Percentiles rank a stretch among this genome's conserved stretches.
phyloP scores from a whole-genome alignment of 208 protist genomes.

The Trypanosomatidae sp. region DNA sequence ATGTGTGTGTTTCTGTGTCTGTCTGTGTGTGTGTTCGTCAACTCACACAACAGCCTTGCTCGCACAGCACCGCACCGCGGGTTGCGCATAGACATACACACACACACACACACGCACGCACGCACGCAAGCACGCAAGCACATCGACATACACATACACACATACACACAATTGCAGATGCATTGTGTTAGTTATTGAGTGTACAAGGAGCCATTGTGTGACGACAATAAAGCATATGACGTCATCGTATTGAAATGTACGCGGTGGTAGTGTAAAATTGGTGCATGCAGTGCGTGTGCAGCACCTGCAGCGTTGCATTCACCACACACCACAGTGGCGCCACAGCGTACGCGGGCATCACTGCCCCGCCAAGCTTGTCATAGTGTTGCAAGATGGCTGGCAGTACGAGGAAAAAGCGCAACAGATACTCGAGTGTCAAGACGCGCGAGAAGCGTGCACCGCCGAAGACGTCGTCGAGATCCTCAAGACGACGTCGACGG shows the following conservation, averaged over 20 bases:
- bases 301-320: slow-evolving; percentile 27
- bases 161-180: neutral
- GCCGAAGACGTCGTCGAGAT: neutral
- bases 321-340: slow-evolving; percentile 54
- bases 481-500: neutral
- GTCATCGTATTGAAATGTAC: slow-evolving; percentile 45
- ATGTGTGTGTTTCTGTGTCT: too few relatives aligned
- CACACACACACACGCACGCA: too few relatives aligned
- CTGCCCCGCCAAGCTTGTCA: slow-evolving; percentile 48
- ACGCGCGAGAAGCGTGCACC: slow-evolving; percentile 7
- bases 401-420: slow-evolving; percentile 59
- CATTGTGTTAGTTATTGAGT: slow-evolving; percentile 1
- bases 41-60: too few relatives aligned
- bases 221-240: neutral
- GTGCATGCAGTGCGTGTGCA: slow-evolving; percentile 14
- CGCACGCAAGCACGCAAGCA: too few relatives aligned
- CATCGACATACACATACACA: too few relatives aligned
- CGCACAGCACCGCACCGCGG: too few relatives aligned
- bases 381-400: slow-evolving; percentile 71
- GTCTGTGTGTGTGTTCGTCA: too few relatives aligned
- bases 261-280: slow-evolving; percentile 15
- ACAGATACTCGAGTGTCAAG: slow-evolving; percentile 64
- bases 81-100: too few relatives aligned
- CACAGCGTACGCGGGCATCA: slow-evolving; percentile 37
- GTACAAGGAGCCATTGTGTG: neutral